Evolutionary conservation across 225 moss, liverwort and hornwort genomes (phyloP), one percentile per base, ranked within the genome.

Genomic region (Pseudisothecium myosuroides): DNA sequence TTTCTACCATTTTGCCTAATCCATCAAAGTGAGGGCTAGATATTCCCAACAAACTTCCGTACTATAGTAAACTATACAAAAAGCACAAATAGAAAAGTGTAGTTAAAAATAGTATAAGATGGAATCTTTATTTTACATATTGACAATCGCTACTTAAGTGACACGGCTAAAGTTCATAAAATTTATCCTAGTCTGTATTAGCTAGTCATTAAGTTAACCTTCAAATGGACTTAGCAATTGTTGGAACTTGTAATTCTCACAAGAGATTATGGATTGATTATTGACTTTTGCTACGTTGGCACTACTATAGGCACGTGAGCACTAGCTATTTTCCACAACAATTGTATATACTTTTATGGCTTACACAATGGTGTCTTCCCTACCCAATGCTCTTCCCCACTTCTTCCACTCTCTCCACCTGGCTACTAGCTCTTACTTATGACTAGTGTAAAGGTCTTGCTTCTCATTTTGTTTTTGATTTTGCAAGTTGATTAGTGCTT

Each of bases 211-310:
- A 11, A 22, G 5, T n/a, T 68, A 6, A 68, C 2, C 22, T n/a
- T 68, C 68, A 68, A 68, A n/a, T 68, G n/a, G 22, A 68, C 12
- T 68, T 22, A 22, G 7, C n/a, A n/a, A 68, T 68, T n/a, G 69
- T 24, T 69, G 4, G 4, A n/a, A 69, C 39, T 69, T 39, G 39
- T 22, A 4, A 69, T 69, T 69, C 7, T 24, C 22, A 69, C 0
- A 1, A 1, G 1, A 23, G 7, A 39, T 39, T 39, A 13, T 24
- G 1, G 7, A 0, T 39, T 69, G 23, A 23, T 2, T 22, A 1
- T 68, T 68, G n/a, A 22, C 12, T 68, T 10, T 7, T n/a, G n/a
- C 68, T n/a, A n/a, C 23, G 12, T n/a, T n/a, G 22, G 22, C 22
- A n/a, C 12, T 2, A 37, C 21, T 2, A 21, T 37, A 67, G 37